These are phyloP conservation scores for Chionographis japonica DNA, from an alignment of 106 monocot species.

Conservation along the genomic window DNA sequence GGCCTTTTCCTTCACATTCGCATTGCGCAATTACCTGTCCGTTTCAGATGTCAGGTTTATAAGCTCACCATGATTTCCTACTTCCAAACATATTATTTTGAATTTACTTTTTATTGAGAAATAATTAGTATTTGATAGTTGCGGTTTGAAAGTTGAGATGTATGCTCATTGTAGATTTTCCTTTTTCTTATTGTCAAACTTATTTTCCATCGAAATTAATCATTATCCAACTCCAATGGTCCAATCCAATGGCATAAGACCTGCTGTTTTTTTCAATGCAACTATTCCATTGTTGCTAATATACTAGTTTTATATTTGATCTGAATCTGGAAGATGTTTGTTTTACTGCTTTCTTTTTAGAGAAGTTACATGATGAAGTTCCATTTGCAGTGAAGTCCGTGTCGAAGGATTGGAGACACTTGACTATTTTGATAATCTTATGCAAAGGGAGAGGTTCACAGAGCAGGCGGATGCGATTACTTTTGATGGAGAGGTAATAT, in stretches of 20 bases:
- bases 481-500: constrained; percentile 58
- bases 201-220: too few species aligned
- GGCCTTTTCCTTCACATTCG: constrained; percentile 49
- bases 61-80: neutral
- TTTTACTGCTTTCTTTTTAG: constrained; percentile 4
- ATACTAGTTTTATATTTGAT: neutral
- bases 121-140: too few species aligned
- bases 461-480: constrained; percentile 70
- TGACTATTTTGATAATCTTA: constrained; percentile 70
- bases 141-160: too few species aligned
- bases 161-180: too few species aligned
- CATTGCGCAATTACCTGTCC: constrained; percentile 44
- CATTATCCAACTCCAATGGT: too few species aligned
- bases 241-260: too few species aligned
- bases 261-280: too few species aligned
- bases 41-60: constrained; percentile 70
- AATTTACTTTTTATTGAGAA: too few species aligned
- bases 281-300: too few species aligned
- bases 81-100: too few species aligned
- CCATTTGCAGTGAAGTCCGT: constrained; percentile 56
- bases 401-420: constrained; percentile 71
- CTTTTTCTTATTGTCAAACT: too few species aligned
- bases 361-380: neutral
- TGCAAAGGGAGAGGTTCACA: constrained; percentile 39
- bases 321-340: constrained; percentile 3